Base-by-base conservation (phyloP, 1,284 basidiomycete species). In the Vanrija sp. region DNA sequence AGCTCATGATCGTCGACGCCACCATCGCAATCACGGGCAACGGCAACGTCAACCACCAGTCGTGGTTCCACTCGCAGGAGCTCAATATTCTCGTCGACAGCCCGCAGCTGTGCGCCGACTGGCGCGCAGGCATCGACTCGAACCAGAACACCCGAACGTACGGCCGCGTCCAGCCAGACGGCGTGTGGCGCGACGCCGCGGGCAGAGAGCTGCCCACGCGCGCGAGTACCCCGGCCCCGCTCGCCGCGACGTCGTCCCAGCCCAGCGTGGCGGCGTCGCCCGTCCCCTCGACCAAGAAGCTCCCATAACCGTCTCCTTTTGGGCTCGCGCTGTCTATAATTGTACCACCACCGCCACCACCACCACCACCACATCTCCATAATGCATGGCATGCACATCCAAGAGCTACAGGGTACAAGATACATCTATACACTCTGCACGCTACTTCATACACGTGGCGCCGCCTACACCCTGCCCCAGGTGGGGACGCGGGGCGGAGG, bases 1-100 rank as follows among this genome's bases (percentile, higher is more conserved):
- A 89, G 72, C 79, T 88, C 65, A 86, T 86, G 78, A 80, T 83
- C 28, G 79, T 87, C 56, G 86, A 89, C 65, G 83, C 81, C 51
- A 75, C 79, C 53, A 80, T 87, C 43, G 85, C 80, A 16, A 87
- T 89, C 57, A 63, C 65, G 51, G 69, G 70, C 5, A 72, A 72
- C 54, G 70, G 71, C n/a, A 72, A 73, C 53, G 47, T 48, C 15
- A 85, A 86, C 62, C 82, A 83, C 6, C 85, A 86, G 67, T 83
- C 82, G 9, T 88, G 86, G 85, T 87, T 81, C 77, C 87, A 89
- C 73, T 85, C 83, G 42, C 84, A 87, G 63, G 87, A 89, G 67
- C 81, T 85, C 66, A 88, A 89, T 66, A 78, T 88, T 51, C 81
- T 89, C 78, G 77, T 88, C 46, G 87, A 88, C 69, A 82, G 80